Evolutionary conservation across 2,329 filamentous ascomycete species (phyloP), one percentile per base, ranked within the genome.

Genomic region (Aspergillus ochraceoroseus): DNA sequence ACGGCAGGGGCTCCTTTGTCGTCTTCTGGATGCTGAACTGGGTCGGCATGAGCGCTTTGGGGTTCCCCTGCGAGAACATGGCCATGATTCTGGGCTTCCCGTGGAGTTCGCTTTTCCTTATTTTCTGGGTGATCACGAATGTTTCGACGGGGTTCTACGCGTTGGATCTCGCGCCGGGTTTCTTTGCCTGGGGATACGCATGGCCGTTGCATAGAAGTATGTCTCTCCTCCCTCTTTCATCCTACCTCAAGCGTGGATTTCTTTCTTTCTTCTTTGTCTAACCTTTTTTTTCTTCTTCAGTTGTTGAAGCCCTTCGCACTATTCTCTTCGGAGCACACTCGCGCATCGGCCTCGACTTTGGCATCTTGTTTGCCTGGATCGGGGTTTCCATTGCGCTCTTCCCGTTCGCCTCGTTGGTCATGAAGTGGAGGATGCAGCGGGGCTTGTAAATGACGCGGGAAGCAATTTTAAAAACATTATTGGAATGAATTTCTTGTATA

Each of bases 121-220:
- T 83, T 41, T 82, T 81, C 52, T 82, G 77, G 79, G 77, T 83
- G 28, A 79, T 83, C 41, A 74, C 76, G 5, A 84, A 84, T 51
- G 77, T 82, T 0, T 66, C 71, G 0, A 80, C 77, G 0, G 63
- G 70, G 0, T 81, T 83, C 51, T 78, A 82, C 55, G 63, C 74
- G 3, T 64, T 83, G 29, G 75, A 78, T 17, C 63, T 83, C 15
- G 72, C 75, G 2, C 74, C 76, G 0, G 63, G 58, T 0, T 82
- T 83, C 52, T 84, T 78, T 54, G 55, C 61, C 2, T 83, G 76
- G 75, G 78, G 77, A 0, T 80, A 80, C 54, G 79, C 73, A 0
- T 80, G 78, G 75, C 80, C 79, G 6, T 58, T 83, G 39, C 75
- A 82, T 56, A 73, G 77, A 26, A 70, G 70, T 73, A 59, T 51